Evolutionary conservation across 768 basidiomycete genomes (phyloP), one percentile per base, ranked within the genome.

Genomic region (Coprinopsis strossmayeri): DNA sequence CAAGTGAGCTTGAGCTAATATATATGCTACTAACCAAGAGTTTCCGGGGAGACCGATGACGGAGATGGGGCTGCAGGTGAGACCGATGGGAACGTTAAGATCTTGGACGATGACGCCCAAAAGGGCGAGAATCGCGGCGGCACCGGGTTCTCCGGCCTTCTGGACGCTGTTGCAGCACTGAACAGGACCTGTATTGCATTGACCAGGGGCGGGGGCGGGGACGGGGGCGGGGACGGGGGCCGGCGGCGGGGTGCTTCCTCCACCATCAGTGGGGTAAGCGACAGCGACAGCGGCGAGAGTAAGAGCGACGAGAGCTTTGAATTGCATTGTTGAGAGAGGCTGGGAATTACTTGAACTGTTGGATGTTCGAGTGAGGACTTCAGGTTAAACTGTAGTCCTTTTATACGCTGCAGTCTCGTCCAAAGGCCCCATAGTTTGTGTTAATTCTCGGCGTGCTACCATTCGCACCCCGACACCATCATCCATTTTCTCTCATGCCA

Each of bases 131-230:
- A 56, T 17, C 17, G 20, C 23, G 21, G 55, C 11, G 24, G 38
- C 25, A 21, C 41, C n/a, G 34, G 40, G 27, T 35, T 27, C 44
- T 18, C 25, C 34, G 10, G 53, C 30, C 7, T 32, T n/a, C 43
- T 50, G 46, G 23, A 53, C 48, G 17, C 40, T 46, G 42, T 57
- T 50, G 57, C 59, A 59, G 53, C 59, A 59, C 39, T 54, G 51
- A 18, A 54, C n/a, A 11, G 39, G 24, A n/a, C 59, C 59, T 17
- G 54, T 55, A 54, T 57, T 55, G 55, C 57, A 57, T 20, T 48
- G 46, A 41, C 47, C 45, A 32, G 56, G 13, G n/a, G 32, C 18
- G 15, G 26, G 30, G 30, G 45, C 28, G n/a, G 30, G 15, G 7
- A 17, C 10, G 18, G 9, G 37, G 5, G 10, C 13, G 37, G 37